phyloP scores from a whole-genome alignment of 176 grass and related monocot genomes.

The Paspalum notatum region DNA sequence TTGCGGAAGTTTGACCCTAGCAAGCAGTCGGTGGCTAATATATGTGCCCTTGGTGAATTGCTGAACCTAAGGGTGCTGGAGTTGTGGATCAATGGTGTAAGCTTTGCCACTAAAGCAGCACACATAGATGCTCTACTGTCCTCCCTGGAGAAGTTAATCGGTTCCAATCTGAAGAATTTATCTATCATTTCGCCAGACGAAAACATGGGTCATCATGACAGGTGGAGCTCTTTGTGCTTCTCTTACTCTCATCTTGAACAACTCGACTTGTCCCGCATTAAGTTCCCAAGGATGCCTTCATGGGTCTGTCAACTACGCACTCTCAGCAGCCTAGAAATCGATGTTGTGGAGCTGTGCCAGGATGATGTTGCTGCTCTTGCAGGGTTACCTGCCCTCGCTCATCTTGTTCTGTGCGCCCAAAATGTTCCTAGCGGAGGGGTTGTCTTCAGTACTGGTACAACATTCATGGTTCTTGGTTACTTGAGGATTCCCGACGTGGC shows the following conservation, averaged over 20 bases:
- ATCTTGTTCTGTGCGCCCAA: neutral
- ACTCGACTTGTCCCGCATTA: neutral
- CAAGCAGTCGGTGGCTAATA: neutral
- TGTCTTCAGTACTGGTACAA: neutral
- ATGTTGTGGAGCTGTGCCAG: neutral
- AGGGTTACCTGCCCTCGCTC: neutral
- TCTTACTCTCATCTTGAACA: neutral
- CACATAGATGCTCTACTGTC: neutral
- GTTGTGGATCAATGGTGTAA: neutral
- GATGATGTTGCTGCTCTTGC: neutral
- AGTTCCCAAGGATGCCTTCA: neutral
- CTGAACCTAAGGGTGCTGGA: neutral
- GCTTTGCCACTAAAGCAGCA: neutral
- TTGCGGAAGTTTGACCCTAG: neutral
- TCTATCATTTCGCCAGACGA: neutral
- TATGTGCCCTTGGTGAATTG: neutral
- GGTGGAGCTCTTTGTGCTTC: neutral
- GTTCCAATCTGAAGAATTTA: neutral
- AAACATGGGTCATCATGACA: neutral
- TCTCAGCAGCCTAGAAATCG: neutral
- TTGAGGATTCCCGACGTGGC: neutral
- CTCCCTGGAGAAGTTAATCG: neutral
- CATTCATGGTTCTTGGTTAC: neutral
- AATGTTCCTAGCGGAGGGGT: neutral
- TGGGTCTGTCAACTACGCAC: neutral